Evolutionary conservation across 2,329 filamentous ascomycete genomes (phyloP).

Genomic region (Cercospora sojina): DNA sequence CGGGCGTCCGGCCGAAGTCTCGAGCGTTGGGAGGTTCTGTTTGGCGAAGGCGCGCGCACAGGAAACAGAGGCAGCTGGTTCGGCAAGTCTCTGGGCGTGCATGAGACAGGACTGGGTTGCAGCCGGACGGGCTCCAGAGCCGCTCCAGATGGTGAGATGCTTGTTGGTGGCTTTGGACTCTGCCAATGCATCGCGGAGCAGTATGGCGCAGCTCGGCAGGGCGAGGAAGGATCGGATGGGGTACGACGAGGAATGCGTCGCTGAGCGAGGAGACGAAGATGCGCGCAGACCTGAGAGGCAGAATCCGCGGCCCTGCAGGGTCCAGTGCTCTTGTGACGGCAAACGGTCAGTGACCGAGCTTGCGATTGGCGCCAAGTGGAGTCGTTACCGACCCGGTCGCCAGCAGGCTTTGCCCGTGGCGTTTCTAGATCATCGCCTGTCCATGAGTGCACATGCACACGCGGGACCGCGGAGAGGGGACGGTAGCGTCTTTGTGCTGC

Average conservation of each 20-base stretch:
- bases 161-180: neutral
- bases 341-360: neutral
- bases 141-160: neutral
- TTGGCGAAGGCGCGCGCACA: neutral
- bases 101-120: neutral
- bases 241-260: neutral
- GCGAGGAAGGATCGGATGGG: neutral
- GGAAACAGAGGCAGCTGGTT: neutral
- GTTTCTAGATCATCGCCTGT: neutral
- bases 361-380: neutral
- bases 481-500: neutral
- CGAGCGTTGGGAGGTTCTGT: neutral
- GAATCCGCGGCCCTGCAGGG: neutral
- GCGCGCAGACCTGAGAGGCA: neutral
- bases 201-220: neutral
- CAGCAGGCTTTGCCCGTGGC: slow-evolving; percentile 2
- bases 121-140: neutral
- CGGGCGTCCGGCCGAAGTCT: neutral
- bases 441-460: neutral
- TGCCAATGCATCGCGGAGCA: neutral
- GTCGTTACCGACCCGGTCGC: neutral
- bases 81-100: slow-evolving; percentile 1
- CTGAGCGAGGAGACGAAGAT: neutral
- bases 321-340: slow-evolving; percentile 2
- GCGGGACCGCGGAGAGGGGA: neutral